Conservation (phyloP, 192 early-diverging fungal species). For the Podochytrium sp. region DNA sequence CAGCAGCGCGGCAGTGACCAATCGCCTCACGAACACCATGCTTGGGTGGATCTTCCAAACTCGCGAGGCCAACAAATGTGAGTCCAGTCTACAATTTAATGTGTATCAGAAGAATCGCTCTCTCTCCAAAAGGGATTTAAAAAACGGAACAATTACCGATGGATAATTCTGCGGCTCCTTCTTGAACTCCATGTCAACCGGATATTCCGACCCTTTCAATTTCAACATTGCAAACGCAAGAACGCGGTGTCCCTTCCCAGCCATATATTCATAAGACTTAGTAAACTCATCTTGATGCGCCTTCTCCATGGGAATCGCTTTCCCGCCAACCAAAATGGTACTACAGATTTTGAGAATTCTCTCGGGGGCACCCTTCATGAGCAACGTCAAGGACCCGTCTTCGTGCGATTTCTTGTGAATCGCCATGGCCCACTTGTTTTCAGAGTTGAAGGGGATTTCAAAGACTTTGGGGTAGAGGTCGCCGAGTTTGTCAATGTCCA, state of each 20-base stretch:
- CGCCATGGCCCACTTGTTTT: conserved; percentile 92
- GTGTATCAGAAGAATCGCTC: not conserved
- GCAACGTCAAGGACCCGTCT: conserved; percentile 72
- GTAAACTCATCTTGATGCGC: conserved; percentile 70
- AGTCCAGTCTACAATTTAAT: conserved; percentile 44
- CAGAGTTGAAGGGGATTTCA: conserved; percentile 94
- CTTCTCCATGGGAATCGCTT: conserved; percentile 63
- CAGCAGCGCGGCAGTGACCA: conserved; percentile 87
- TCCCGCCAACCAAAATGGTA: conserved; percentile 66
- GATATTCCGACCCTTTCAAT: conserved; percentile 70
- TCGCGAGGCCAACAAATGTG: conserved; percentile 83
- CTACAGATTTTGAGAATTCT: conserved; percentile 83
- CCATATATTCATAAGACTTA: conserved; percentile 86
- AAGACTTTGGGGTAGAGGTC: conserved; percentile 83
- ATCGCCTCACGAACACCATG: conserved; percentile 98
- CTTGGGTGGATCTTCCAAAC: conserved; percentile 96
- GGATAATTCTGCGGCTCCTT: conserved; percentile 79
- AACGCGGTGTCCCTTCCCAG: conserved; percentile 89
- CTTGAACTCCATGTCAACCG: conserved; percentile 74
- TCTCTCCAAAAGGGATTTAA: too few relatives aligned
- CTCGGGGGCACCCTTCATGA: conserved; percentile 96
- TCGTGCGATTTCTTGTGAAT: conserved; percentile 80
- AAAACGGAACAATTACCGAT: too few relatives aligned
- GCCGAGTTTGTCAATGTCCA: conserved; percentile 70
- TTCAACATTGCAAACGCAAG: conserved; percentile 80